These are phyloP conservation scores for Calonectria naviculata DNA, from an alignment of 2,329 filamentous ascomycete species.

Conservation along the genomic window DNA sequence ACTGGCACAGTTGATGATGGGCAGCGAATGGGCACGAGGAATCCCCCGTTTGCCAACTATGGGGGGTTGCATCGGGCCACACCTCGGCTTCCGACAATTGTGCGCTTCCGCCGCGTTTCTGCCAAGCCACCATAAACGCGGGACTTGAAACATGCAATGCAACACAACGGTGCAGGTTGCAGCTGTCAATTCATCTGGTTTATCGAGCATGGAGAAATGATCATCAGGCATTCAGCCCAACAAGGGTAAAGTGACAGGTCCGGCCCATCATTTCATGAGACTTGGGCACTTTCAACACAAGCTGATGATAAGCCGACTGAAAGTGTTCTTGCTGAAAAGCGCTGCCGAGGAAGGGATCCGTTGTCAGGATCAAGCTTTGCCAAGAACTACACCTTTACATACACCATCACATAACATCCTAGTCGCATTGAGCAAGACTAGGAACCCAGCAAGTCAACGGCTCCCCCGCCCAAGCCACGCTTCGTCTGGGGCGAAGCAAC, in stretches of 20 bases:
- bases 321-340: neutral
- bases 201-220: neutral
- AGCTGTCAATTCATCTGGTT: neutral
- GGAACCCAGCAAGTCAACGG: neutral
- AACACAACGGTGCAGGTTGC: neutral
- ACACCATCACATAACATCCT: neutral
- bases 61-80: neutral
- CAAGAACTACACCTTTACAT: neutral
- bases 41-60: neutral
- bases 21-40: neutral
- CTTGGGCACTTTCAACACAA: neutral
- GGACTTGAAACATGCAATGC: constrained; percentile 3
- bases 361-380: neutral
- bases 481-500: neutral
- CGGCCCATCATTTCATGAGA: too few relatives aligned
- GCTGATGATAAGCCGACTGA: too few relatives aligned
- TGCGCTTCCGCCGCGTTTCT: neutral
- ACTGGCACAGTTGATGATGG: neutral
- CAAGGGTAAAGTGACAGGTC: neutral
- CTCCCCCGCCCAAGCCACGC: neutral
- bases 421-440: neutral
- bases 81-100: neutral
- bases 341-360: neutral
- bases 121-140: neutral
- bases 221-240: neutral